A percentile compares a stretch with the other conserved stretches of the same genome.
Evolutionary conservation across 768 basidiomycete genomes (phyloP).

Genomic region (Boletus rufocinnamomeus): DNA sequence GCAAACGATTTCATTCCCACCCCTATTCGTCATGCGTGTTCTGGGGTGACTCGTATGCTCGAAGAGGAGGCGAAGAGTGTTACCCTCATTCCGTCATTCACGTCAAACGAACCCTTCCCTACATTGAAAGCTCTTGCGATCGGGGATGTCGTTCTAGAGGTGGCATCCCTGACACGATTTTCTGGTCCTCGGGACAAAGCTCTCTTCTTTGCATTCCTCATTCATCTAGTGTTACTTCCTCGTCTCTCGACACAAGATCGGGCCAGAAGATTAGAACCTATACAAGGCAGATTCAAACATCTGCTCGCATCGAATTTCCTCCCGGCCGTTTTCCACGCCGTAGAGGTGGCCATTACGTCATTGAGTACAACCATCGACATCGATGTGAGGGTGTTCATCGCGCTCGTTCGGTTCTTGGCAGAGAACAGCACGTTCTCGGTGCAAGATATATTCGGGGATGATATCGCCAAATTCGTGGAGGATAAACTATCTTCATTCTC

Average conservation of each 20-base stretch:
- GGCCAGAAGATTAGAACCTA: conserved; percentile 34
- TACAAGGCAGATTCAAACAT: conserved; percentile 32
- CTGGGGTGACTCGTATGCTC: conserved; percentile 17
- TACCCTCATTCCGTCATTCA: background rate
- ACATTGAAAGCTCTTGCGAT: background rate
- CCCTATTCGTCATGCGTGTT: conserved; percentile 9
- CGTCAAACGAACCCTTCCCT: background rate
- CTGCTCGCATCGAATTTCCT: conserved; percentile 44
- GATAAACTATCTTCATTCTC: conserved; percentile 24
- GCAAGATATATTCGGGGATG: conserved; percentile 32
- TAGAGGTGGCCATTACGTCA: conserved; percentile 29
- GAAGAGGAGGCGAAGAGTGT: background rate
- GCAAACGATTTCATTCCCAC: conserved; percentile 16
- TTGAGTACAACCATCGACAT: conserved; percentile 41
- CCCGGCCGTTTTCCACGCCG: conserved; percentile 37
- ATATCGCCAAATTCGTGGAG: conserved; percentile 25
- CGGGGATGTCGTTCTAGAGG: conserved; percentile 11
- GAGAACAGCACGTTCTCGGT: conserved; percentile 23
- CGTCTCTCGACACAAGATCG: conserved; percentile 42
- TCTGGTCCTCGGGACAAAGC: conserved; percentile 8
- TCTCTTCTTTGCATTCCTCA: conserved; percentile 40
- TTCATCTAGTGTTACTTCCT: conserved; percentile 42
- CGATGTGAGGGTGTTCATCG: conserved; percentile 54
- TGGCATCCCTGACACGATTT: conserved; percentile 12
- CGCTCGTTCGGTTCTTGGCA: conserved; percentile 43